phyloP scores from a whole-genome alignment of 2,329 filamentous ascomycete genomes.

The Pestalotiopsis sp. region DNA sequence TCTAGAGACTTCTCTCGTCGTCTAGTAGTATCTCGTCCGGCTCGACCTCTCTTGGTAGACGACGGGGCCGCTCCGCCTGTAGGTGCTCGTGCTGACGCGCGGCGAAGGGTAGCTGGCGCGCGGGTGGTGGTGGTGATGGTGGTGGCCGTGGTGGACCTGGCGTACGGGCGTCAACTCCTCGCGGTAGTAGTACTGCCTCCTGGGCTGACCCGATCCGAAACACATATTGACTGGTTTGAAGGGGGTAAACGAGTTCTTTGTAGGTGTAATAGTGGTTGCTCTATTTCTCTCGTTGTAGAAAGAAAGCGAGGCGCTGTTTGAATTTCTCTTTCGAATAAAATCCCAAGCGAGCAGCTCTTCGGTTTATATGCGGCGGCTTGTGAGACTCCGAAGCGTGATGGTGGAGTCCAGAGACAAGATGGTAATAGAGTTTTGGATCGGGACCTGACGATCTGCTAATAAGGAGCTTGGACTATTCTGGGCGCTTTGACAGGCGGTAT shows the following conservation, averaged over 20 bases:
- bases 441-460: background rate
- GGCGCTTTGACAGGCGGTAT: background rate
- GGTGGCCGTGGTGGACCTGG: constrained; percentile 32
- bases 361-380: background rate
- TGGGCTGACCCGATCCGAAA: constrained; percentile 43
- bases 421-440: background rate
- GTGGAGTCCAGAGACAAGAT: background rate
- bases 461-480: background rate
- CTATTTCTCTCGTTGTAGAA: too few relatives aligned
- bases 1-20: background rate
- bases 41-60: constrained; percentile 42
- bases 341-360: background rate
- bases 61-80: constrained; percentile 35
- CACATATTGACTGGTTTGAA: constrained; percentile 44
- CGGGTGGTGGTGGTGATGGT: constrained; percentile 18
- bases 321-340: background rate
- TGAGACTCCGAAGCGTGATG: background rate
- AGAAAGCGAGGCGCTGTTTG: background rate
- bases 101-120: constrained; percentile 30
- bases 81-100: constrained; percentile 40
- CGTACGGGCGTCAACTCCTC: constrained; percentile 54
- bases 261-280: constrained; percentile 14
- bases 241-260: background rate
- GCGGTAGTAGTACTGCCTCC: constrained; percentile 56
- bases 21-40: constrained; percentile 33